A percentile compares a stretch with the other conserved stretches of the same genome.
Conservation (phyloP, 2,329 filamentous ascomycete species). For the Cytospora piceae region DNA sequence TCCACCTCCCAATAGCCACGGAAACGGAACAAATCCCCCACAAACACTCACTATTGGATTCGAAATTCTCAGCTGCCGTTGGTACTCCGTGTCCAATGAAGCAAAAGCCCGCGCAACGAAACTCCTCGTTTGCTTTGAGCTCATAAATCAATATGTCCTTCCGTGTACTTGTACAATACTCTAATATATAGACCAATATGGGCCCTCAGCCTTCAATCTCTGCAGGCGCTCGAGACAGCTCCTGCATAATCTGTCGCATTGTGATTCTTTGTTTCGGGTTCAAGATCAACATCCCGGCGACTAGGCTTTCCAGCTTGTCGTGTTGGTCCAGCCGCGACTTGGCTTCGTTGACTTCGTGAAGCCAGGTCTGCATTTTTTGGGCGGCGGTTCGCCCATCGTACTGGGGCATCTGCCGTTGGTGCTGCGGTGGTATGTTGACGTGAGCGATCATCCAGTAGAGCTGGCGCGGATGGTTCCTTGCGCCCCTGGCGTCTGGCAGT, state of each 20-base stretch:
- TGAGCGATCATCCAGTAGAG: conserved; percentile 64
- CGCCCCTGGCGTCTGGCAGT: conserved; percentile 57
- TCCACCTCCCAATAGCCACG: not conserved
- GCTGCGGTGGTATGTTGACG: conserved; percentile 47
- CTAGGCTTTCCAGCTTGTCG: conserved; percentile 55
- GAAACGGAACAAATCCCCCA: not conserved
- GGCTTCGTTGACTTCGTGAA: conserved; percentile 56
- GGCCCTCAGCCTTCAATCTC: conserved; percentile 37
- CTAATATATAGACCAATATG: not conserved
- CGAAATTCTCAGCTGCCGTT: not conserved
- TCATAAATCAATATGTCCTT: not conserved
- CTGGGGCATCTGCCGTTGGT: conserved; percentile 35
- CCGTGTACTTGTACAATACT: not conserved
- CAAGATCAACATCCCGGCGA: conserved; percentile 58
- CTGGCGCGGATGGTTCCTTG: conserved; percentile 51
- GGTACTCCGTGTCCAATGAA: conserved; percentile 4
- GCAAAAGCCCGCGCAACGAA: not conserved
- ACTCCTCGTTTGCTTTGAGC: not conserved
- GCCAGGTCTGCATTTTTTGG: conserved; percentile 60
- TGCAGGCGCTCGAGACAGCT: conserved; percentile 41
- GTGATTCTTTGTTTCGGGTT: conserved; percentile 57
- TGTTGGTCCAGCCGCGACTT: conserved; percentile 49
- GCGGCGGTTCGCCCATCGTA: conserved; percentile 25
- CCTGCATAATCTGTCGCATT: conserved; percentile 54
- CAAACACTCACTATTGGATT: conserved; percentile 7